Base-by-base conservation (phyloP, 2,329 filamentous ascomycete genomes). In the Fusarium aywerte region DNA sequence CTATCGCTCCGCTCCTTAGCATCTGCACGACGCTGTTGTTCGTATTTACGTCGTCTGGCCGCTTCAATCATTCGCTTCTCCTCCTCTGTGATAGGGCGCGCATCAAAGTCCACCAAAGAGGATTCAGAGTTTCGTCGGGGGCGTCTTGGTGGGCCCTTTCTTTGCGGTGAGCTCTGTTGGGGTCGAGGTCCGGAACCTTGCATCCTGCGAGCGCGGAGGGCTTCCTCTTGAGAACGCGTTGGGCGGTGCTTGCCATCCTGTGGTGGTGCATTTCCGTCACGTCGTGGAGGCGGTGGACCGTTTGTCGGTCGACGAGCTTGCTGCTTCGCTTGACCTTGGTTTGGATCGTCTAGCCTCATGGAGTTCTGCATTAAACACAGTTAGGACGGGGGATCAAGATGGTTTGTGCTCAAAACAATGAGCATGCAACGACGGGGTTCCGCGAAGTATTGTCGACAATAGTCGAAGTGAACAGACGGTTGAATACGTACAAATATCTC, bases 81-180 rank as follows among this genome's bases (percentile, higher is more conserved):
- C 71, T 87, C 85, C 23, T 90, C 85, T 40, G 86, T 86, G 57
- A 89, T 79, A 7, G 85, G 83, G 74, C 85, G 88, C 71, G 88
- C 79, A 51, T 82, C 79, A 45, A 80, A 75, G 27, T 87, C 89
- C 73, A 89, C 80, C 43, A 92, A 81, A 1, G 92, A 95, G 0
- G 91, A 92, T 58, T 95, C 92, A 4, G 92, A 95, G 76, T 94
- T 93, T 70, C 92, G 87, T 70, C 91, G 87, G 18, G 85, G 84
- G 20, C 89, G 85, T 57, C 56, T 58, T 16, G 61, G 57, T 45
- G 65, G 61, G 21, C 25, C 61, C 21, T 50, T 50, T 56, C 61
- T 47, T 62, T 69, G 66, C n/a, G 80, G 78, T 53, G 80, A 83
- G 65, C 68, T 69, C 63, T 78, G 70, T 65, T 69, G 69, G 8